Evolutionary conservation across 2,329 filamentous ascomycete genomes (phyloP), one percentile per base, ranked within the genome.

Genomic region (Diplodia scrobiculata): DNA sequence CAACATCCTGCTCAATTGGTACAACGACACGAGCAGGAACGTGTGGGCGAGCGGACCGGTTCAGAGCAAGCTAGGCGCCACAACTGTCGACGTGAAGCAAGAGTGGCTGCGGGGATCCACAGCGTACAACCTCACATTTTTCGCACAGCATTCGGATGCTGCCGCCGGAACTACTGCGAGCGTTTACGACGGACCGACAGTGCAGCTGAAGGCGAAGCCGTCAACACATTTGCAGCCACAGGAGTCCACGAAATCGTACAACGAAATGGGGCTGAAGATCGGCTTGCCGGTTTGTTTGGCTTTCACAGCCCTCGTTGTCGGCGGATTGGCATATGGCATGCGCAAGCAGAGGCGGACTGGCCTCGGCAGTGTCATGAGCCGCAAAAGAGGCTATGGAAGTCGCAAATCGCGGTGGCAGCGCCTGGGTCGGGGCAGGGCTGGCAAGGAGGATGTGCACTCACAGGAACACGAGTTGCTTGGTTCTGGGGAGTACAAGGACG

Each of bases 321-420:
- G 73, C n/a, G 77, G 75, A 2, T 68, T 80, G 19, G 79, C 70
- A 47, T 75, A 79, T 66, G 76, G 79, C 13, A 81, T 81, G 78
- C 71, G 76, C 13, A 74, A 78, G 63, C 75, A 76, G 27, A 75
- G 79, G 51, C 71, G 68, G 38, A 77, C 79, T 66, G 76, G 74
- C 3, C 58, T 79, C 1, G 76, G 73, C 6, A 77, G 73, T 53
- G 67, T 78, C 66, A 78, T 76, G 74, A 73, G 74, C 14, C 69
- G 74, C 17, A 70, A 73, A 54, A 69, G 67, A n/a, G 78, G 78
- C 2, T 80, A 81, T 65, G 77, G 74, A 2, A 70, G 71, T 11
- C 71, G 74, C 10, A 77, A 78, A 67, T 77, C 76, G 11, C 74
- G 70, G 60, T 68, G 72, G 11, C 72, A 79, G 68, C 74, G 78